These are phyloP conservation scores for Chrysopogon serrulatus DNA, from an alignment of 176 grass and related monocot genomes.

Conservation along the genomic window DNA sequence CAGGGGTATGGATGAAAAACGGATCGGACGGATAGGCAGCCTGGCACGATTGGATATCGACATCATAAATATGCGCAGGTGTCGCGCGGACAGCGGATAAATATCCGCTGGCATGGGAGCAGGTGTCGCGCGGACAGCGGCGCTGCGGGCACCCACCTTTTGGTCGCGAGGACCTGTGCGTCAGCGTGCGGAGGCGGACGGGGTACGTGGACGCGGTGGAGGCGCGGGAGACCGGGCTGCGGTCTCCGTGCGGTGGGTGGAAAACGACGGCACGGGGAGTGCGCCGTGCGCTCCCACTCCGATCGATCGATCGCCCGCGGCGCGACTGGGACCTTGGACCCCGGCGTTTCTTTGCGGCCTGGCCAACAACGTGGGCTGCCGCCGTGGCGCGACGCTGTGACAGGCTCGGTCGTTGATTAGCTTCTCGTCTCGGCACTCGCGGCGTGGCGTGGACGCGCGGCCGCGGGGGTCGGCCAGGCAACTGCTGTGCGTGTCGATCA, in stretches of 20 bases:
- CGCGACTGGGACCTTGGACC: background rate
- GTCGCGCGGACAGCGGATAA: too few relatives aligned
- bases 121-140: constrained; percentile 17
- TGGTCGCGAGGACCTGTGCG: too few relatives aligned
- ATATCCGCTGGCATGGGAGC: constrained; percentile 16
- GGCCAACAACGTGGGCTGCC: background rate
- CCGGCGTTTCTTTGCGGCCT: background rate
- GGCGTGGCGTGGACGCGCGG: background rate
- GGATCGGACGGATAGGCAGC: too few relatives aligned
- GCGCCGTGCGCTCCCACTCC: background rate
- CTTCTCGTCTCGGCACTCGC: background rate
- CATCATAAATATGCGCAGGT: too few relatives aligned
- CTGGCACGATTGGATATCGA: too few relatives aligned
- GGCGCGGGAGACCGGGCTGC: background rate
- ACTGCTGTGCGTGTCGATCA: background rate
- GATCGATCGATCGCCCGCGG: background rate
- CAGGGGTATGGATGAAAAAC: too few relatives aligned
- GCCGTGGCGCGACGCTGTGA: background rate
- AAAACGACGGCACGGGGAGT: background rate
- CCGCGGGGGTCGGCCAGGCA: background rate
- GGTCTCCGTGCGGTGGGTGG: background rate
- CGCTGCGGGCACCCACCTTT: background rate
- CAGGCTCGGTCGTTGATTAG: background rate
- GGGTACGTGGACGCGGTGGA: background rate
- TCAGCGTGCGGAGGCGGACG: background rate